Base-by-base conservation (phyloP, 2,329 filamentous ascomycete species). In the Penicillium aurantiogriseum region DNA sequence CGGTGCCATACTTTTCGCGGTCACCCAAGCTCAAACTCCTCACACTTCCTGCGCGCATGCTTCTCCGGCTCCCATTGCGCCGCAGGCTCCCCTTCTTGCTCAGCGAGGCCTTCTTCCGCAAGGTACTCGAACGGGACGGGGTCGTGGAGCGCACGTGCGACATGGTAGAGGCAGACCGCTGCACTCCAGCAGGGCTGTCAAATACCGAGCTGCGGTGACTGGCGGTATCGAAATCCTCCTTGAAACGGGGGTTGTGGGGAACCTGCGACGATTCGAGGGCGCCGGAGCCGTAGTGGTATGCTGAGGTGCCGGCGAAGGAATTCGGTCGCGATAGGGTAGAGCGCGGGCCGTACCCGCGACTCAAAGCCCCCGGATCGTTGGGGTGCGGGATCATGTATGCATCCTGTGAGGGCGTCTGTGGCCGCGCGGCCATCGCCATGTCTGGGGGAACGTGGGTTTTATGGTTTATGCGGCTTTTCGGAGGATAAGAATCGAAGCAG, bases 91-190 rank as follows among this genome's bases (percentile, higher is more conserved):
- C 83, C 59, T 82, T 86, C 67, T 89, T 85, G 64, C 88, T 88
- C 57, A 97, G 72, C 10, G 92, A 96, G 25, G 80, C 80, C 76
- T 91, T 94, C 81, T 97, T 97, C 80, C 91, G 94, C 66, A 97
- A 81, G 0, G 92, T 97, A 58, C 91, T 90, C 60, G 81, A 81
- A 56, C 86, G 69, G 19, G 77, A 75, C 17, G 77, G 77, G 5
- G 73, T 68, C 23, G 70, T 61, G 35, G 77, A 77, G 27, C 75
- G 71, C 31, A 72, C 69, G 23, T 73, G 69, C 33, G 78, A 80
- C 63, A 76, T 70, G 50, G 76, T 73, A 33, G 78, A 80, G 51
- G 69, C 69, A 21, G 74, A 74, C 15, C 75, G 73, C 45, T 74
- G 76, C 42, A 77, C 57, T 23, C 66, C 69, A 33, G 63, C 56